A percentile compares a stretch with the other conserved stretches of the same genome.
Evolutionary conservation across 441 rosid species (phyloP).

Genomic region (Arabidopsis hybrid): DNA sequence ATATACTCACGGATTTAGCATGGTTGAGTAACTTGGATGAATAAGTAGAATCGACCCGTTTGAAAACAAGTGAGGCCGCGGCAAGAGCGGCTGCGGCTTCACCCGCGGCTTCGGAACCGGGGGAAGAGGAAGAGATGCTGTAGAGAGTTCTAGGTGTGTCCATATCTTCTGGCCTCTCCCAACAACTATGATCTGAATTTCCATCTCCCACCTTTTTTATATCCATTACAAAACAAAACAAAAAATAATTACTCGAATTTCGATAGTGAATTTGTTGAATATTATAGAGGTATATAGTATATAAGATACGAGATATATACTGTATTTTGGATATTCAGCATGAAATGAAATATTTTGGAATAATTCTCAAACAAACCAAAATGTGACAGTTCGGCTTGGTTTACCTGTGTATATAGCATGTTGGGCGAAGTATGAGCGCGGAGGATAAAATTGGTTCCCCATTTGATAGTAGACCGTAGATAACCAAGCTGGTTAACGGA

Average conservation of each 20-base stretch:
- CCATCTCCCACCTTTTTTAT: conserved; percentile 68
- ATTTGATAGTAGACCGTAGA: conserved; percentile 53
- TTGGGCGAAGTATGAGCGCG: conserved; percentile 62
- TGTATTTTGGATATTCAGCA: too few relatives aligned
- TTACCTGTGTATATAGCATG: conserved; percentile 66
- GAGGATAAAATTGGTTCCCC: conserved; percentile 64
- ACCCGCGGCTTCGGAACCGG: conserved; percentile 65
- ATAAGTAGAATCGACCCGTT: conserved; percentile 48
- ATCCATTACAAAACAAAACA: neutral
- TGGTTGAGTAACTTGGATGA: conserved; percentile 54
- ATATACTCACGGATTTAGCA: conserved; percentile 53
- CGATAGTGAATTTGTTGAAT: neutral
- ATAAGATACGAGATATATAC: neutral
- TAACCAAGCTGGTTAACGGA: conserved; percentile 50
- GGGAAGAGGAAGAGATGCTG: conserved; percentile 55
- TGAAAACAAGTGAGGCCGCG: conserved; percentile 62
- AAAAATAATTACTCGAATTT: neutral
- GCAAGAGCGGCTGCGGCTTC: conserved; percentile 78
- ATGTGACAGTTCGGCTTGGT: too few relatives aligned
- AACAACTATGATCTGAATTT: conserved; percentile 63
- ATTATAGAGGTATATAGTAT: neutral
- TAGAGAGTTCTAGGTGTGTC: conserved; percentile 63
- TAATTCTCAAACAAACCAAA: too few relatives aligned
- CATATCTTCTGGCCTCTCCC: conserved; percentile 85
- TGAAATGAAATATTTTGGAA: neutral